Conservation (phyloP, 78 protist species). For the Mantamonas sphyraenae region DNA sequence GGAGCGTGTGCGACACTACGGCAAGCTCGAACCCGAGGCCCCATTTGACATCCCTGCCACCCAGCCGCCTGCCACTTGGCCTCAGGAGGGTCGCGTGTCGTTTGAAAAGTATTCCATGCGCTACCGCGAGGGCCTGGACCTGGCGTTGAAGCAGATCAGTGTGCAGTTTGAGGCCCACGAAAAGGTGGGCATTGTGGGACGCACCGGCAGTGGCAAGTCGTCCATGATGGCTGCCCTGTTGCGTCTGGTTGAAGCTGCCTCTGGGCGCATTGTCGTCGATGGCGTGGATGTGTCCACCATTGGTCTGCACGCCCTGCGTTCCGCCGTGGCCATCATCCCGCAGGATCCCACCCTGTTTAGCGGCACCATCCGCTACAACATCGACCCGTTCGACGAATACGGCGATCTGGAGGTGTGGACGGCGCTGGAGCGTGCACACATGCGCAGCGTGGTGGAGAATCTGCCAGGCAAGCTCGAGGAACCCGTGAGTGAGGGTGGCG, state of each 20-base stretch:
- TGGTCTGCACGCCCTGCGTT: constrained; percentile 23
- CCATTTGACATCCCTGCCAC: too few species aligned
- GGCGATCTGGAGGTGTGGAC: constrained; percentile 15
- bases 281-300: constrained; percentile 24
- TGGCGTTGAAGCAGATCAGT: constrained; percentile 18
- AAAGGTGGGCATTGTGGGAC: constrained; percentile 42
- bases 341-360: constrained; percentile 64
- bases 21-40: neutral
- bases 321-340: constrained; percentile 54
- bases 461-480: neutral
- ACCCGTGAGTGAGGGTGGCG: constrained; percentile 23
- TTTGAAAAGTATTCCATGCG: constrained; percentile 38
- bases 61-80: too few species aligned
- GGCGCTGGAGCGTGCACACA: constrained; percentile 8
- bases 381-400: constrained; percentile 16
- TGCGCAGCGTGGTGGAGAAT: neutral
- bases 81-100: constrained; percentile 40
- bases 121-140: constrained; percentile 62
- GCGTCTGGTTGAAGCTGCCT: constrained; percentile 9
- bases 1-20: neutral
- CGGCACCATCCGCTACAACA: constrained; percentile 51
- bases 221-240: constrained; percentile 38
- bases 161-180: neutral
- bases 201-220: constrained; percentile 32
- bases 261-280: constrained; percentile 41